Evolutionary conservation across 2,329 filamentous ascomycete species (phyloP), one percentile per base, ranked within the genome.

Genomic region (Coniella vitis): DNA sequence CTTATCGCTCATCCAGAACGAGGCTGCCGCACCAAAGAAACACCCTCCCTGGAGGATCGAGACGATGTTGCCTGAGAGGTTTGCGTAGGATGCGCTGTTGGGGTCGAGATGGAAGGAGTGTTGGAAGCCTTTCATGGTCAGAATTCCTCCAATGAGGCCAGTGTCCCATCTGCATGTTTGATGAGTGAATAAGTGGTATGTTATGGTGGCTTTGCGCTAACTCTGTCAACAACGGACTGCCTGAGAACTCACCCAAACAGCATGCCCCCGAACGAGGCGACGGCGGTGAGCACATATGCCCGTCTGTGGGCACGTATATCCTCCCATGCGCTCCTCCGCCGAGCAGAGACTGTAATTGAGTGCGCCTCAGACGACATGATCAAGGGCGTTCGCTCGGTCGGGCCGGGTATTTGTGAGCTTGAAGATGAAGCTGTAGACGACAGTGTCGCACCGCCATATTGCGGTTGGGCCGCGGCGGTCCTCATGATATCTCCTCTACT

Each of bases 1-100:
- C 9, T 77, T 82, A 67, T 81, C 70, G 70, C 83, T 69, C 42
- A 67, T 68, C 0, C 72, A 65, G 43, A 75, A 71, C 4, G 47
- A 53, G 16, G 47, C 37, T 9, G 45, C 49, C 14, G 47, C 53
- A 10, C 47, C 51, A 58, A 54, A 51, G 36, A 54, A 49, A 29
- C 48, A 51, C 21, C 52, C 52, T 8, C 49, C 49, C 31, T 54
- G 52, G 14, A 54, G 43, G 12, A 54, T 31, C 16, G 52, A 57
- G 48, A 61, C 59, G 56, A 73, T 69, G 78, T 83, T 12, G 13
- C 51, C 51, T 9, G 46, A 45, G 3, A 53, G 35, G 12, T 53
- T 48, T 22, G 51, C 44, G 19, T 47, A 53, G 13, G 36, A 45
- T 14, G 51, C 42, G 32, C 51, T 53, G 8, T 47, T 9, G 19